Base-by-base conservation (phyloP, 352 stramenopile species). In the Phytophthora pistaciae region DNA sequence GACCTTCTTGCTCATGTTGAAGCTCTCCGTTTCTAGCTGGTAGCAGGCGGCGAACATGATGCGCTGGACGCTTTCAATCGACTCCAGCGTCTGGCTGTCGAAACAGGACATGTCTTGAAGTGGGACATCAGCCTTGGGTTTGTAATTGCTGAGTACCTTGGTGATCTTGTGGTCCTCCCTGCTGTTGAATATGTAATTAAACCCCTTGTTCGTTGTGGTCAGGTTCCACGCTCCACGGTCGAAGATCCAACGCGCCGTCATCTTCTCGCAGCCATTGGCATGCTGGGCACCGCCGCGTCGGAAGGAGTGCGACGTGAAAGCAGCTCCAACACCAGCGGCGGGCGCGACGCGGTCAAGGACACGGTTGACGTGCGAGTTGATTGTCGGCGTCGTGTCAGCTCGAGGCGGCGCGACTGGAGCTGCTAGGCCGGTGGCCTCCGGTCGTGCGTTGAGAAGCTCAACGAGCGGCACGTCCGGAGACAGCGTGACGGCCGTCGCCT, bases 101-200 rank as follows among this genome's bases (percentile, higher is more conserved):
- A 49, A 18, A 3, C 36, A 8, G 13, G 36, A 42, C 11, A 42
- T 11, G 36, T 42, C 36, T 42, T 42, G 13, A 18, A 18, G 11
- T 13, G 2, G 13, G 36, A 42, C 3, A 16, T 11, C 36, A 42
- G 36, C 11, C 36, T 42, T 42, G 36, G 36, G 36, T 42, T 42
- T 42, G 36, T 42, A 42, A 18, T 3, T 5, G 3, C 13, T 42
- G 36, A 42, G 11, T 16, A 42, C 36, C 3, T 42, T 42, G 13
- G 13, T 13, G 13, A 42, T 18, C 36, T 18, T 42, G 36, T 42
- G 36, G 13, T 42, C 36, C 16, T 18, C 11, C 16, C 16, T 42
- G 36, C 36, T 42, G 36, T 33, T 60, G 31, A 60, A 29, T 18
- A 48, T 60, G n/a, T 60, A 33, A 14, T 49, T 60, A 18, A 60